Conservation (phyloP, 2,329 filamentous ascomycete species). For the Fusarium sororula region DNA sequence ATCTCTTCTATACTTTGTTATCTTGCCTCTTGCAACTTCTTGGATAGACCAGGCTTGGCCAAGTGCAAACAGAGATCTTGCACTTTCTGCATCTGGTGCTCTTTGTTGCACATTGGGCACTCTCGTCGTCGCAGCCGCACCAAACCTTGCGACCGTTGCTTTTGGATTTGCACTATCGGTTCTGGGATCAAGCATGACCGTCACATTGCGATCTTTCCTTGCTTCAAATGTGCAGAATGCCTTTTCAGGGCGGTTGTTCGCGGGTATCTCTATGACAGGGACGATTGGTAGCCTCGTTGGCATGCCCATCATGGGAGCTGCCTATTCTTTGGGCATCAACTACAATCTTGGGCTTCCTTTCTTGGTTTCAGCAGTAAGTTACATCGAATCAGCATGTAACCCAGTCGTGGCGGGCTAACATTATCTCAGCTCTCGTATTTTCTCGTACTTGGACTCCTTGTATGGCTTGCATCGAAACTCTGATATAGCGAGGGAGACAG, state of each 20-base stretch:
- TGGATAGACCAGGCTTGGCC: neutral
- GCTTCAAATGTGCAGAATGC: neutral
- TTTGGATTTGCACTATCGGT: neutral
- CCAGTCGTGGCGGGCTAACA: neutral
- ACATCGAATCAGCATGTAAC: fast-evolving
- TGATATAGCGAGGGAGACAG: neutral
- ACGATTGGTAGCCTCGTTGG: neutral
- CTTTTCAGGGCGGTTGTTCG: slow-evolving; percentile 1
- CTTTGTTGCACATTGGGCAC: neutral
- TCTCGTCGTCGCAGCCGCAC: neutral
- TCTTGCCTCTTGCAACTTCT: neutral
- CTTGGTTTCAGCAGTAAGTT: neutral
- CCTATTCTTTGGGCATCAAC: neutral
- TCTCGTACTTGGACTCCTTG: neutral
- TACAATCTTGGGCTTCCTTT: neutral
- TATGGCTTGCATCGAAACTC: neutral
- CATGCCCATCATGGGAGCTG: neutral
- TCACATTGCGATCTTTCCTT: neutral
- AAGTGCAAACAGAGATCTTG: neutral
- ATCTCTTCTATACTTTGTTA: neutral
- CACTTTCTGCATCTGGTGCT: neutral
- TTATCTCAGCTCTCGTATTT: neutral
- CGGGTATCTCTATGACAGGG: neutral
- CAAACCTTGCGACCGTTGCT: neutral
- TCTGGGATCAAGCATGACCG: neutral